Percentiles rank a stretch among this genome's conserved stretches.
These are phyloP conservation scores for Lepiota brunneoincarnata DNA, from an alignment of 768 basidiomycete species.

Conservation along the genomic window DNA sequence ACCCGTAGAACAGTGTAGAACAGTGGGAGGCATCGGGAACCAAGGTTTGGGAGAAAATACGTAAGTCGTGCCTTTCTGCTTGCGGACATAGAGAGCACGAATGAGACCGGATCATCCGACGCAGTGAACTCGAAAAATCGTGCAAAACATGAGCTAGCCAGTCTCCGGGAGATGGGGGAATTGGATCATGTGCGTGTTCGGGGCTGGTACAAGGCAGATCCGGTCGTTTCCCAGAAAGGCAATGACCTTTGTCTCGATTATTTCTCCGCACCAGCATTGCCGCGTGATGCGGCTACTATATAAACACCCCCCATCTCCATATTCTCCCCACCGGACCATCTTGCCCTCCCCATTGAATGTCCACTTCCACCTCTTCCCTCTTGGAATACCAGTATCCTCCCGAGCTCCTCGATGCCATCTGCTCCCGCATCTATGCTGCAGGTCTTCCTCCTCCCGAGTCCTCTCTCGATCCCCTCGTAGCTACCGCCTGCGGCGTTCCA, in stretches of 20 bases:
- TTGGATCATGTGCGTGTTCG: no score
- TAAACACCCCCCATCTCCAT: conserved; percentile 12
- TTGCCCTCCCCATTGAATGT: conserved; percentile 21
- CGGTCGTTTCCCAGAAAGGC: conserved; percentile 9
- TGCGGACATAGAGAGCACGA: no score
- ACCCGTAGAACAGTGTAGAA: no score
- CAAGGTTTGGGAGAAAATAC: no score
- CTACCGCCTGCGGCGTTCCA: conserved; percentile 46
- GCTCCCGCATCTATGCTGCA: conserved; percentile 65
- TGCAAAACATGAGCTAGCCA: no score
- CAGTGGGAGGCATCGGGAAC: no score
- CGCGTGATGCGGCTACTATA: conserved; percentile 5
- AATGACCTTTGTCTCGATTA: conserved; percentile 13
- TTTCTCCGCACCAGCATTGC: conserved; percentile 15
- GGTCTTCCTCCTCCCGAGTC: conserved; percentile 52
- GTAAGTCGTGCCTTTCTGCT: no score
- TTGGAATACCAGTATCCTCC: conserved; percentile 50
- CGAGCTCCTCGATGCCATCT: conserved; percentile 72
- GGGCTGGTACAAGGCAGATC: background rate
- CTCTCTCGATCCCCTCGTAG: conserved; percentile 71
- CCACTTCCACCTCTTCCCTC: conserved; percentile 23
- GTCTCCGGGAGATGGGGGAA: no score
- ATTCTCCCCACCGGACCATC: conserved; percentile 11
- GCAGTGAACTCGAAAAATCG: no score
- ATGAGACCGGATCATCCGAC: no score